Percentiles rank a stretch among this genome's conserved stretches.
These are phyloP conservation scores for Dendrobium officinale DNA, from an alignment of 106 monocot species.

Conservation along the genomic window DNA sequence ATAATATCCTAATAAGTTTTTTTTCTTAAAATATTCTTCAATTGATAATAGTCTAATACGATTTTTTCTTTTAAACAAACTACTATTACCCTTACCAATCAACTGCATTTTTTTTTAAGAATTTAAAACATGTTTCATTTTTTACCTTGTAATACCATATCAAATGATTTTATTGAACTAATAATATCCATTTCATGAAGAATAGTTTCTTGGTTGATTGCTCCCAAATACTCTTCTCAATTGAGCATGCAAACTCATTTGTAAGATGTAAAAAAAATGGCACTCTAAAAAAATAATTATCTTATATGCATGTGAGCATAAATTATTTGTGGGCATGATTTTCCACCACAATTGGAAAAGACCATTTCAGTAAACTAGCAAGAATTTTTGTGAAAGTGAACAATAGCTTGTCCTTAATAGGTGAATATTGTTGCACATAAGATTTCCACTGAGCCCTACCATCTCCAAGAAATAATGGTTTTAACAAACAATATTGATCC, in stretches of 20 bases:
- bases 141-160: too few relatives aligned
- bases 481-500: not conserved
- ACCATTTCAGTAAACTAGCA: not conserved
- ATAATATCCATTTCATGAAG: too few relatives aligned
- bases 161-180: too few relatives aligned
- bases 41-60: too few relatives aligned
- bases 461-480: not conserved
- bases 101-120: too few relatives aligned
- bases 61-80: too few relatives aligned
- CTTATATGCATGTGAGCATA: conserved; percentile 37
- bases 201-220: too few relatives aligned
- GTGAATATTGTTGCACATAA: conserved; percentile 26
- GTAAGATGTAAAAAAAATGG: conserved; percentile 38
- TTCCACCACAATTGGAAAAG: not conserved
- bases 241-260: conserved; percentile 1
- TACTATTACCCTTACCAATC: too few relatives aligned
- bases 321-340: conserved; percentile 9
- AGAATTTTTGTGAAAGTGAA: conserved; percentile 4
- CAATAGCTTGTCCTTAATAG: conserved; percentile 21
- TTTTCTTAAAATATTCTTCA: too few relatives aligned
- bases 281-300: conserved; percentile 47
- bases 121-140: too few relatives aligned
- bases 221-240: too few relatives aligned
- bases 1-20: too few relatives aligned
- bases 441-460: conserved; percentile 44